Evolutionary conservation across 306 rosid species (phyloP).

Genomic region (Senna siamea): DNA sequence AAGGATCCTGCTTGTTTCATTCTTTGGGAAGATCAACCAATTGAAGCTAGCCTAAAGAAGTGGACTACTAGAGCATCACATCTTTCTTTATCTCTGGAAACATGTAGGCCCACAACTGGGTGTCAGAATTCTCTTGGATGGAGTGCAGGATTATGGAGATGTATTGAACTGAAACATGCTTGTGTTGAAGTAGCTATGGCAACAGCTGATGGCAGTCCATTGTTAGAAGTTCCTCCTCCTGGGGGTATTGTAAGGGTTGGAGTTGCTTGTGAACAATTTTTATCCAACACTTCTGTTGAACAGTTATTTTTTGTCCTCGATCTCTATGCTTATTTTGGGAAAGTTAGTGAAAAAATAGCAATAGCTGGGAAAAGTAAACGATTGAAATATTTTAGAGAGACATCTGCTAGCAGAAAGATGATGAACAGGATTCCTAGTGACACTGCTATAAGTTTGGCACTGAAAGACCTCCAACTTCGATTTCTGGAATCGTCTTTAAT

Average conservation of each 20-base stretch:
- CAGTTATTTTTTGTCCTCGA: slow-evolving; percentile 81
- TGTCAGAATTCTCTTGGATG: slow-evolving; percentile 58
- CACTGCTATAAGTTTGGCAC: slow-evolving; percentile 67
- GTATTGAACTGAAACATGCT: slow-evolving; percentile 77
- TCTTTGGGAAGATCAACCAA: slow-evolving; percentile 89
- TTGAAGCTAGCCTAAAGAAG: slow-evolving; percentile 94
- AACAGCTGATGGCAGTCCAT: slow-evolving; percentile 88
- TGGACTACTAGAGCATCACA: slow-evolving; percentile 72
- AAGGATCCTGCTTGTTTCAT: slow-evolving; percentile 97
- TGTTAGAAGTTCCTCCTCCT: slow-evolving; percentile 84
- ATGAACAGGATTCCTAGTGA: slow-evolving; percentile 80
- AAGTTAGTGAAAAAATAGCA: slow-evolving; percentile 77
- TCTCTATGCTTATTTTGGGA: slow-evolving; percentile 80
- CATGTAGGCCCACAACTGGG: slow-evolving; percentile 45
- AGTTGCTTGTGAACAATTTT: slow-evolving; percentile 74
- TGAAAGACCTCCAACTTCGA: slow-evolving; percentile 71
- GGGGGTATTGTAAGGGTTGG: slow-evolving; percentile 93
- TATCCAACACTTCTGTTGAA: slow-evolving; percentile 80
- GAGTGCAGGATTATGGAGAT: slow-evolving; percentile 76
- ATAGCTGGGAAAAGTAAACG: slow-evolving; percentile 57
- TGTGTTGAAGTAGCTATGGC: slow-evolving; percentile 83
- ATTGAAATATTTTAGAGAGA: slow-evolving; percentile 38
- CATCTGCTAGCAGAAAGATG: slow-evolving; percentile 52
- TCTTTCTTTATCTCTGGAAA: slow-evolving; percentile 77
- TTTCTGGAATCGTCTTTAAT: slow-evolving; percentile 77